Conservation (phyloP, 768 basidiomycete species). For the Boletus subcaerulescens region DNA sequence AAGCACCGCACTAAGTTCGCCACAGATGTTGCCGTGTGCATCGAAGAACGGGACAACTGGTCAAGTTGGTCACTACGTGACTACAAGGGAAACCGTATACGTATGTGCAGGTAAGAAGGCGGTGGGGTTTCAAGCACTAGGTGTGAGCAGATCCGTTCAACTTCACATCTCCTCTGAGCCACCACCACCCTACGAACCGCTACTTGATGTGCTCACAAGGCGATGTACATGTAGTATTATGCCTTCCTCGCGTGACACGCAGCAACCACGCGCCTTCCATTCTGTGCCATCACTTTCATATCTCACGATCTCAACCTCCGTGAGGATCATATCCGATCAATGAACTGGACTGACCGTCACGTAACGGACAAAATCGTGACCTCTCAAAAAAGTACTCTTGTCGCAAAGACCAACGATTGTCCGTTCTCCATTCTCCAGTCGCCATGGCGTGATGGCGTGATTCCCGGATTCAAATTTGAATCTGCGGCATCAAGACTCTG, state of each 20-base stretch:
- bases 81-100: background rate
- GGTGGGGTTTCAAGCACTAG: too few relatives aligned
- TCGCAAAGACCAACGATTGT: slow-evolving; percentile 9
- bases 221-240: background rate
- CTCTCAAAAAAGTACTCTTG: background rate
- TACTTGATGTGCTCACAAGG: too few relatives aligned
- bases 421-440: slow-evolving; percentile 5
- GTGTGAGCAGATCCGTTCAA: background rate
- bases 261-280: slow-evolving; percentile 21
- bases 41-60: background rate
- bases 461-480: background rate
- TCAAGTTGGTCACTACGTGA: background rate
- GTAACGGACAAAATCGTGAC: too few relatives aligned
- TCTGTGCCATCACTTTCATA: slow-evolving; percentile 4
- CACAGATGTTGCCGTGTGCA: background rate
- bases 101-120: too few relatives aligned
- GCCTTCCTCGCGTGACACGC: slow-evolving; percentile 5
- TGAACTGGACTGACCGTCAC: background rate
- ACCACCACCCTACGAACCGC: background rate
- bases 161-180: background rate
- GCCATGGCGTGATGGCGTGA: slow-evolving; percentile 3
- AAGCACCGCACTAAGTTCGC: background rate
- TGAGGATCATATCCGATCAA: slow-evolving; percentile 21
- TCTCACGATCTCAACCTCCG: slow-evolving; percentile 9
- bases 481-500: slow-evolving; percentile 10